phyloP scores from a whole-genome alignment of 257 asterid species.

The Agastache rugosa region DNA sequence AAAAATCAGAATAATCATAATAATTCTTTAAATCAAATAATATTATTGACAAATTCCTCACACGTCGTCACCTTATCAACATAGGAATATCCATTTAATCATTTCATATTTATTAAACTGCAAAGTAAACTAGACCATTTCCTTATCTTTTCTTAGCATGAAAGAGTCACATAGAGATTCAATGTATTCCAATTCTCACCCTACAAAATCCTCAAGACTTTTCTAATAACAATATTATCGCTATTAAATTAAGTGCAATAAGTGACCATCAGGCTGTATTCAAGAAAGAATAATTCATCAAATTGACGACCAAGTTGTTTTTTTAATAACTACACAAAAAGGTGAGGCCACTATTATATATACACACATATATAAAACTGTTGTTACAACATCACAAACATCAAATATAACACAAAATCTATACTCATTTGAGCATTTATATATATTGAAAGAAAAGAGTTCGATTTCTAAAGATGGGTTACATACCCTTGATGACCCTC shows the following conservation, averaged over 20 bases:
- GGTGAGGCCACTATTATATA: not conserved
- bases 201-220: not conserved
- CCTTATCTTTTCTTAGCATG: not conserved
- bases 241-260: not conserved
- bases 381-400: not conserved
- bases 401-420: not conserved
- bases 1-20: not conserved
- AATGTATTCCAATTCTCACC: not conserved
- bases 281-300: not conserved
- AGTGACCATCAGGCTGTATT: not conserved
- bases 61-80: not conserved
- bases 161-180: not conserved
- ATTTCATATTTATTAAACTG: not conserved
- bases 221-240: not conserved
- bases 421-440: not conserved
- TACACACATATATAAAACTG: not conserved
- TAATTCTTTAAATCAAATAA: not conserved
- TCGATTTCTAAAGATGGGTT: conserved; percentile 10
- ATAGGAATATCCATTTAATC: not conserved
- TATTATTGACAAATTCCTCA: conserved; percentile 14
- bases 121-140: not conserved
- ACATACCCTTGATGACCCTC: conserved; percentile 19
- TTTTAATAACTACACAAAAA: not conserved
- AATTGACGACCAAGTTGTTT: not conserved
- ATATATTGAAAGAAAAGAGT: not conserved